A percentile compares a stretch with the other conserved stretches of the same genome.
phyloP scores from a whole-genome alignment of 1,284 basidiomycete species.

The Schizophyllum commune region DNA sequence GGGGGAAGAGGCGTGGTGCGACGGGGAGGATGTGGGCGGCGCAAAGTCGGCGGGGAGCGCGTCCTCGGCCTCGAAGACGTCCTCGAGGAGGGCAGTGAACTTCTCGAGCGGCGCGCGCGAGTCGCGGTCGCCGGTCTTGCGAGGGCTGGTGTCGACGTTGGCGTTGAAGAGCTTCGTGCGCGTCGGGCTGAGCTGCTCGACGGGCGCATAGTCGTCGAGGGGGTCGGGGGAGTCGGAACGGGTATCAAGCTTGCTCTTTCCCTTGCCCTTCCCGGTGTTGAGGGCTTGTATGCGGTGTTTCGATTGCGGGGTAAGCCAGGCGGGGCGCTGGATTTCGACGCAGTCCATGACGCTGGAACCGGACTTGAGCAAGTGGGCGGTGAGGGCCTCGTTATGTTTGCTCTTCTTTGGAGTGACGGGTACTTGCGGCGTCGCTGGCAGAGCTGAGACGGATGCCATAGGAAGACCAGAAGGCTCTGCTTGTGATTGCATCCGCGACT shows the following conservation, averaged over 20 bases:
- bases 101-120: conserved; percentile 71
- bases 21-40: conserved; percentile 25
- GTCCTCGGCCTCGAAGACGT: conserved; percentile 88
- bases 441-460: no score
- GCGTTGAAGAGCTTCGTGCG: conserved; percentile 21
- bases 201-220: conserved; percentile 51
- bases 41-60: conserved; percentile 55
- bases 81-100: conserved; percentile 61
- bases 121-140: conserved; percentile 67
- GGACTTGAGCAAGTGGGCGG: conserved; percentile 38
- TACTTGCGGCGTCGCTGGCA: no score
- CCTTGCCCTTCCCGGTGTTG: no score
- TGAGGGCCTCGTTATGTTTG: conserved; percentile 23
- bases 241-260: background rate
- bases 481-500: conserved; percentile 17
- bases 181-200: conserved; percentile 36
- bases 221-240: conserved; percentile 38
- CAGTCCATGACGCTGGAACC: conserved; percentile 42
- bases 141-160: conserved; percentile 37
- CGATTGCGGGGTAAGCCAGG: conserved; percentile 40
- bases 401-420: conserved; percentile 17
- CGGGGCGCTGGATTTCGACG: conserved; percentile 31
- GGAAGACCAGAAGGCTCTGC: no score
- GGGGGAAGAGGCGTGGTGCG: no score
- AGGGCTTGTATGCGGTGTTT: conserved; percentile 25